Conservation (phyloP, 441 rosid genomes). For the Kokia cookei region DNA sequence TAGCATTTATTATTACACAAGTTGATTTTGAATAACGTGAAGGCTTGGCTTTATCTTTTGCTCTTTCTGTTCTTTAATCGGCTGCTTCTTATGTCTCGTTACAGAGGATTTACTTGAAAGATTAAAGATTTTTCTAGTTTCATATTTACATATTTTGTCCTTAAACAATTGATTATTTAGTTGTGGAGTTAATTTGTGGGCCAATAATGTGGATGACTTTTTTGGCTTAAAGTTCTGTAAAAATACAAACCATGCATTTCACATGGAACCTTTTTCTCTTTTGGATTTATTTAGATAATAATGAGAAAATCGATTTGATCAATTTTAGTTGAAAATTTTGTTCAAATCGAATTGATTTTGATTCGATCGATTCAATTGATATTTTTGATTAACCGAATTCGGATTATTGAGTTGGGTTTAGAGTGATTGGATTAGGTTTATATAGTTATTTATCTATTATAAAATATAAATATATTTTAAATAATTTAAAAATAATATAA, state of each 20-base stretch:
- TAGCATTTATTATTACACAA: background rate
- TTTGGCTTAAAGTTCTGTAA: too few relatives aligned
- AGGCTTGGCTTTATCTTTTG: background rate
- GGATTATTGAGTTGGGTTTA: too few relatives aligned
- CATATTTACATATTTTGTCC: background rate
- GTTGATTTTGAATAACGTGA: background rate
- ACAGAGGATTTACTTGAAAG: background rate
- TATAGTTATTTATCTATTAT: too few relatives aligned
- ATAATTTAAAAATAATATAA: too few relatives aligned
- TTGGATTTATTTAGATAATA: too few relatives aligned
- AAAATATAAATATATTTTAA: too few relatives aligned
- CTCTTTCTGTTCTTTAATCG: background rate
- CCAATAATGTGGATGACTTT: background rate
- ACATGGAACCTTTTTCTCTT: background rate
- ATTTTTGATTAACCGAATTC: too few relatives aligned
- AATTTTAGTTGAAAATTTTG: too few relatives aligned
- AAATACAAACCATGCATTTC: background rate
- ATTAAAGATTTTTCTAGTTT: background rate
- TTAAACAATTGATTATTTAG: background rate
- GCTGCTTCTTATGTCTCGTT: slow-evolving; percentile 3
- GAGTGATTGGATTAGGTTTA: too few relatives aligned
- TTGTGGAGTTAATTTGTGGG: background rate
- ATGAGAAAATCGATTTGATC: too few relatives aligned
- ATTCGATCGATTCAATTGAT: too few relatives aligned
- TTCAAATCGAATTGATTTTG: too few relatives aligned